These are phyloP conservation scores for Hordeum pubiflorum DNA, from an alignment of 202 grass and related monocot genomes.

Conservation along the genomic window DNA sequence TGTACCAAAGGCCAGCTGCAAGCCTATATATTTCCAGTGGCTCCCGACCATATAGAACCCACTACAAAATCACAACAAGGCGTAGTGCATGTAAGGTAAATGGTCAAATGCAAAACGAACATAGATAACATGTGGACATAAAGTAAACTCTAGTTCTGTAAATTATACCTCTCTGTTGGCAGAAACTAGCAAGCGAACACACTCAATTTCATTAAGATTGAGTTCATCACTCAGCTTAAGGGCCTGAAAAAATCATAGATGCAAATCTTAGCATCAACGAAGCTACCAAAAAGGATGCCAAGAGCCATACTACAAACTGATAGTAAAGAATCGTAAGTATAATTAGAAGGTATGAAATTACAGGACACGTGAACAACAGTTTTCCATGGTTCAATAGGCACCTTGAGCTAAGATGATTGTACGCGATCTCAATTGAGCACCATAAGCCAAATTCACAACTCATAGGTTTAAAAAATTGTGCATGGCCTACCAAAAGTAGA, in stretches of 20 bases:
- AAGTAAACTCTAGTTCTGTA: conserved; percentile 19
- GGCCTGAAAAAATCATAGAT: conserved; percentile 44
- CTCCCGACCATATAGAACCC: conserved; percentile 82
- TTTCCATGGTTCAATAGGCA: conserved; percentile 8
- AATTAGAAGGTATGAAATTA: neutral
- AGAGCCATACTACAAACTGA: neutral
- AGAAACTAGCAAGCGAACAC: conserved; percentile 86
- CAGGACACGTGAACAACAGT: neutral
- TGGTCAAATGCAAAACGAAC: conserved; percentile 17
- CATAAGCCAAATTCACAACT: neutral
- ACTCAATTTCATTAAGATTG: conserved; percentile 92
- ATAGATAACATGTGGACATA: neutral
- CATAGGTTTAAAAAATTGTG: neutral
- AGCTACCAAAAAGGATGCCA: neutral
- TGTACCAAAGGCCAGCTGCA: conserved; percentile 92
- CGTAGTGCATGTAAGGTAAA: conserved; percentile 1
- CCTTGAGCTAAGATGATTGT: neutral
- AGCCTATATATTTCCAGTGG: conserved; percentile 86
- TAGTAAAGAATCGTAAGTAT: neutral
- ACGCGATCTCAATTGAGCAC: neutral
- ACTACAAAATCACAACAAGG: conserved; percentile 48
- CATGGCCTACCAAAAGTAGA: neutral
- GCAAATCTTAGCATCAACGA: conserved; percentile 1
- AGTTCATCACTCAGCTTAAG: conserved; percentile 94
- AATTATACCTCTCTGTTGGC: conserved; percentile 73